Evolutionary conservation across 2,329 filamentous ascomycete species (phyloP), one percentile per base, ranked within the genome.

Genomic region (Aotearoamyces nothofagi): DNA sequence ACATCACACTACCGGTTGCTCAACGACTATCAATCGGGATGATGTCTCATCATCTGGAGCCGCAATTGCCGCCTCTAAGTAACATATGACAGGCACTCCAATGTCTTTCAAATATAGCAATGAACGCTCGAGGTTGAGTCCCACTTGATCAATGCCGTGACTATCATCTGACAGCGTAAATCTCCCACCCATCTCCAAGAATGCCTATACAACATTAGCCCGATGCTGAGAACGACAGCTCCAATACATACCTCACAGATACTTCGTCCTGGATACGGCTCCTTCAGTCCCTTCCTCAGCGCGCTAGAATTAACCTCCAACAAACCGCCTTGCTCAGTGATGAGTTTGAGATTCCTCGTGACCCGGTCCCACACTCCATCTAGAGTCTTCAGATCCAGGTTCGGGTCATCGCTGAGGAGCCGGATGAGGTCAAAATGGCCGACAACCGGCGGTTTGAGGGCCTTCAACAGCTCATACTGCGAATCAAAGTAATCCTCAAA

Each of bases 101-200:
- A 82, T 55, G 34, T 58, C 63, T 38, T 71, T 63, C 32, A 92
- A 57, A 50, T 80, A 93, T 1, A 68, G 61, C 33, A 92, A 54
- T 4, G 79, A 71, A 22, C 67, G 68, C 25, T 51, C 47, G 56
- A 90, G 96, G 49, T 92, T 87, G 28, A 82, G 75, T n/a, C 75
- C 83, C 4, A 98, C 66, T 49, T 98, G 87, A 2, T 69, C 78
- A 33, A 83, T 67, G 22, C 81, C 81, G 57, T 98, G 90, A 51
- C 84, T 93, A 54, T 98, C 90, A 51, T 98, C 90, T 5, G 82
- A 93, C 42, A 98, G 65, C 30, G 83, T 92, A 53, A 96, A 92
- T 35, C 68, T 69, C 14, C 90, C 86, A 14, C 76, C 76, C 43
- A 81, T 63, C 5, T 54, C 55, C 30, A 84, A 47, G 59, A 83